Evolutionary conservation across 305 asterid species (phyloP), one percentile per base, ranked within the genome.

Genomic region (Fraxinus baroniana): DNA sequence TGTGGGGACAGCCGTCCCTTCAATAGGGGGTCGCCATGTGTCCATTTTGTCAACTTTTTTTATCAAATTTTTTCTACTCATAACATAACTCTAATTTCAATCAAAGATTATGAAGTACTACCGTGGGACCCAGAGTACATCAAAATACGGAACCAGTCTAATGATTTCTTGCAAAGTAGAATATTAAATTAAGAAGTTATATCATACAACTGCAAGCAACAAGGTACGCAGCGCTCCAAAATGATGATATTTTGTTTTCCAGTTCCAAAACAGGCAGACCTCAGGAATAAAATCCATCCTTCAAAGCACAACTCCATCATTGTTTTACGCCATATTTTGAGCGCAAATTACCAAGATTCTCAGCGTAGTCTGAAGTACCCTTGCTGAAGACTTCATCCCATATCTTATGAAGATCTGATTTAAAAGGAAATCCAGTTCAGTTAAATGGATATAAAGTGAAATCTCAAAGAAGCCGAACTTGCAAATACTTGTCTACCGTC

Each of bases 311-410:
- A 55, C 55, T 28, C 68, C 83, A 24, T 85, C 89, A 85, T 76
- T 80, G 82, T 76, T 83, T 86, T 20, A 84, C 82, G 77, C 91
- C 89, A 28, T 90, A 92, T 81, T 60, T 87, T 8, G 85, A 18
- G 46, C 88, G 86, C 82, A 93, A 83, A 52, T 81, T 86, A 80
- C 74, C 66, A 32, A 93, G 89, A 71, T 86, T 86, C 70, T 91
- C 92, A 4, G 82, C 60, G 78, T 89, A 86, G 78, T 85, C 89
- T 5, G 82, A 30, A 24, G 86, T 82, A 39, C 78, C 90, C 91
- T 90, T 89, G 88, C 90, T 81, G 86, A 93, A 91, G 18, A 90
- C 84, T 86, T 92, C 94, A 72, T 89, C 80, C 98, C 97, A 93
- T 30, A 90, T 90, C 91, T 84, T 88, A 77, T 22, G 73, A 60